These are phyloP conservation scores for Boletellus emodensis DNA, from an alignment of 768 basidiomycete species.

Conservation along the genomic window DNA sequence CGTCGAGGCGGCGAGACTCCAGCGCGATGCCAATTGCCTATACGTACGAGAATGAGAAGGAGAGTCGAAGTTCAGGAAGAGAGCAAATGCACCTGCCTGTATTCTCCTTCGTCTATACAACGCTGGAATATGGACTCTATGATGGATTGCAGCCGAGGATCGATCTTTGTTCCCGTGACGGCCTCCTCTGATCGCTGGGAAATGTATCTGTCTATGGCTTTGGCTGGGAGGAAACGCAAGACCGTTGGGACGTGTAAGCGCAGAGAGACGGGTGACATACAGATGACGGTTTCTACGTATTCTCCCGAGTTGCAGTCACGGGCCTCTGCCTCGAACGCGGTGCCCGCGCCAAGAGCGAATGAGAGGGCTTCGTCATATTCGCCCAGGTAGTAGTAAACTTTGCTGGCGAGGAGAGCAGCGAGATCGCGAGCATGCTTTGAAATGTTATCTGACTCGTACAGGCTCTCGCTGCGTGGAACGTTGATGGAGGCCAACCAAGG, in stretches of 20 bases:
- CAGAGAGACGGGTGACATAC: constrained; percentile 46
- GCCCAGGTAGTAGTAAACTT: constrained; percentile 95
- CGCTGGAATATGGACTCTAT: constrained; percentile 87
- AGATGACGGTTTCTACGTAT: constrained; percentile 92
- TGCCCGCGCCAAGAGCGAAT: constrained; percentile 89
- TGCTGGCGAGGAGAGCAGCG: constrained; percentile 92
- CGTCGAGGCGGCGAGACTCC: constrained; percentile 83
- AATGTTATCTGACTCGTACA: constrained; percentile 82
- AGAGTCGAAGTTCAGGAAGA: background rate
- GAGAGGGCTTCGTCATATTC: constrained; percentile 94
- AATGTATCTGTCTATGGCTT: constrained; percentile 94
- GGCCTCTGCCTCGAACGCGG: constrained; percentile 76
- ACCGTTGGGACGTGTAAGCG: background rate
- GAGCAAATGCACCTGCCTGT: constrained; percentile 64
- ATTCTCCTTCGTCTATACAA: constrained; percentile 86
- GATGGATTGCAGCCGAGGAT: constrained; percentile 73
- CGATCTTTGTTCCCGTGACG: constrained; percentile 55
- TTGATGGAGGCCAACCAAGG: constrained; percentile 9
- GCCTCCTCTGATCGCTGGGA: constrained; percentile 56
- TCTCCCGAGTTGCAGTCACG: constrained; percentile 66
- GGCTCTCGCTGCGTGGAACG: constrained; percentile 60
- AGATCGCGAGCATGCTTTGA: constrained; percentile 69
- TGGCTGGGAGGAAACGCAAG: constrained; percentile 51
- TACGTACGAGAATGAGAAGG: constrained; percentile 7
- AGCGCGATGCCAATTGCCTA: constrained; percentile 95